Percentiles rank a stretch among this genome's conserved stretches.
These are phyloP conservation scores for Oryza nivara DNA, from an alignment of 176 grass and related monocot genomes.

Conservation along the genomic window DNA sequence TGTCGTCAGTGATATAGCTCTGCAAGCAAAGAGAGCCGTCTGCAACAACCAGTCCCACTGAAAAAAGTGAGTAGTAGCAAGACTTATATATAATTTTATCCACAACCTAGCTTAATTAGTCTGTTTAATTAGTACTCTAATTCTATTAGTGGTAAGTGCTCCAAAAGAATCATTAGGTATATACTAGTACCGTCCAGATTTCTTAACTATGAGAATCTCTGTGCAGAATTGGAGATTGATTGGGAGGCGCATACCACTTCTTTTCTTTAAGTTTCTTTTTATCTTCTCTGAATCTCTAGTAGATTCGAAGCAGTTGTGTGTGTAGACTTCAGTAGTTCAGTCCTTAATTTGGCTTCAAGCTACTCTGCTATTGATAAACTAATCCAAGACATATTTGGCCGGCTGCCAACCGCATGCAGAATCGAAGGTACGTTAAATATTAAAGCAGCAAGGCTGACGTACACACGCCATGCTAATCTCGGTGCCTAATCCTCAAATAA, in stretches of 20 bases:
- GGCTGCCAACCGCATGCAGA: neutral
- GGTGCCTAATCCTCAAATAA: too few relatives aligned
- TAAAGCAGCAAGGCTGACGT: neutral
- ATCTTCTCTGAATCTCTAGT: neutral
- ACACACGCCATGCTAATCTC: neutral
- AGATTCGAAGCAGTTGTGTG: neutral
- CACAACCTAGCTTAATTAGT: neutral
- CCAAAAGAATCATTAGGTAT: slow-evolving; percentile 7
- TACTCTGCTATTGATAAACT: neutral
- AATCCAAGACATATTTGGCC: neutral
- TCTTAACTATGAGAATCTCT: neutral
- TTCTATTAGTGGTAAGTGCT: neutral
- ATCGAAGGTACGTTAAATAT: neutral
- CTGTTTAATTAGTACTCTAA: neutral
- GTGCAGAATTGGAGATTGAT: neutral
- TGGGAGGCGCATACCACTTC: neutral
- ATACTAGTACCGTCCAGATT: neutral
- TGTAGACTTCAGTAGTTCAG: neutral
- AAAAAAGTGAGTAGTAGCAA: neutral
- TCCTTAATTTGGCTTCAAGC: neutral
- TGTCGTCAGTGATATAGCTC: neutral
- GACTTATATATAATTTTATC: neutral
- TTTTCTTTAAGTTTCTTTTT: too few relatives aligned
- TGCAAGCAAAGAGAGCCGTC: neutral
- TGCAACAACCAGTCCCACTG: slow-evolving; percentile 24